Base-by-base conservation (phyloP, 2,329 filamentous ascomycete species). In the Trichoderma breve region DNA sequence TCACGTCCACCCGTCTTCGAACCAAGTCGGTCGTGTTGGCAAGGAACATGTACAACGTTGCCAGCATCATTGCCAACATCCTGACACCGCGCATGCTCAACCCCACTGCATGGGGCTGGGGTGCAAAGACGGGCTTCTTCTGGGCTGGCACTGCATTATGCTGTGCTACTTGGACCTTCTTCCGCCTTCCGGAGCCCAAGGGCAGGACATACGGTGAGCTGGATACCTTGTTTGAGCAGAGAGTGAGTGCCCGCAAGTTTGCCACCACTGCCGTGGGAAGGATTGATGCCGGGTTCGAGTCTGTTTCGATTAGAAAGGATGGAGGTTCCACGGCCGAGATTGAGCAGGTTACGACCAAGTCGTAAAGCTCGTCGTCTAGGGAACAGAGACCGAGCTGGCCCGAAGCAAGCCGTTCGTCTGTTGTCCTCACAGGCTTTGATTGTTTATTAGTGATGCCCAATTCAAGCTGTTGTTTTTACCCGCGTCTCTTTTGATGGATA, bases 161-260 rank as follows among this genome's bases (percentile, higher is more conserved):
- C 4, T 85, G 84, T 39, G 78, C 84, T 3, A 64, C 82, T 1
- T 90, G 88, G 83, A 84, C 86, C 0, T 86, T 81, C 72, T 86
- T 86, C 75, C 85, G 84, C 21, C 80, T 88, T 6, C 86, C 86
- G 4, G 88, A 90, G 80, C 86, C 87, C 18, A 84, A 83, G 71
- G 86, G 83, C 7, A 82, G 86, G 47, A 87, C 86, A 0, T 85
- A 86, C 66, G 86, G 84, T 47, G 88, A 90, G 78, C 81, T 90
- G 2, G 87, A 89, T 66, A 78, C 85, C 12, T 78, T 90, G 72
- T 90, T 90, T 75, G 84, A 87, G 74, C 77, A 80, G 28, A 75
- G 77, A 11, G 77, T 84, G 11, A 77, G 81, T 26, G 83, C 85
- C 1, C 79, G 84, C 73, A 82, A 83, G 72, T 86, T 84, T 67